Base-by-base conservation (phyloP, 805 yeast species). In the Wickerhamiella alocasiicola region DNA sequence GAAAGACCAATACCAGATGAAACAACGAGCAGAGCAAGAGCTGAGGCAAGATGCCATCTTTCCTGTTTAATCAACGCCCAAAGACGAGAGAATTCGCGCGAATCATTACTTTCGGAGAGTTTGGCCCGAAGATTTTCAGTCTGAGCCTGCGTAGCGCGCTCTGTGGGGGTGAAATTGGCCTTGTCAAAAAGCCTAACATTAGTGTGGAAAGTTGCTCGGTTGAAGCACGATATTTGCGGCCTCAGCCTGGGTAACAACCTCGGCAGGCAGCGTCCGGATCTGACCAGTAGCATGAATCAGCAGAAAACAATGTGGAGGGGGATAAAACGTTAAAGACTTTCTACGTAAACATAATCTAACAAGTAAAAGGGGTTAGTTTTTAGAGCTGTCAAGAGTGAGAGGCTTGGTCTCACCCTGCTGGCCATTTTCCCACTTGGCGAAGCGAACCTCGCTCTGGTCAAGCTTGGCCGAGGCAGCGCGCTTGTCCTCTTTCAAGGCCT, bases 401-500 rank as follows among this genome's bases (percentile, higher is more conserved):
- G 36, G 36, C 49, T 52, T 41, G 34, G 55, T 11, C 37, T 55
- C 60, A 27, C 40, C 33, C 42, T 54, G 57, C 46, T 50, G 49
- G 45, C 96, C 97, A 48, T 78, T 71, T 56, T 71, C 78, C 65
- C 77, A 72, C 59, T 70, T 72, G 62, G 78, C 74, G 49, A 70
- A 78, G 61, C 74, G 74, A 53, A 76, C 81, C 57, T 88, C 97
- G 49, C 81, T 64, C 56, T 63, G 50, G 52, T 78, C 78, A 70
- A 93, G 81, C 62, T 70, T 73, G 34, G 65, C 67, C 51, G 79
- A 80, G 46, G 68, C 72, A 49, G 74, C 80, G 62, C 80, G 81
- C 59, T 74, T 63, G 57, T 87, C 95, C 49, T 85, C 76, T 71
- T 88, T 88, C 61, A 88, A 74, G 39, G 95, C 78, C 55, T 71